Base-by-base conservation (phyloP, 2,329 filamentous ascomycete species). In the Hypoxylon sp. region DNA sequence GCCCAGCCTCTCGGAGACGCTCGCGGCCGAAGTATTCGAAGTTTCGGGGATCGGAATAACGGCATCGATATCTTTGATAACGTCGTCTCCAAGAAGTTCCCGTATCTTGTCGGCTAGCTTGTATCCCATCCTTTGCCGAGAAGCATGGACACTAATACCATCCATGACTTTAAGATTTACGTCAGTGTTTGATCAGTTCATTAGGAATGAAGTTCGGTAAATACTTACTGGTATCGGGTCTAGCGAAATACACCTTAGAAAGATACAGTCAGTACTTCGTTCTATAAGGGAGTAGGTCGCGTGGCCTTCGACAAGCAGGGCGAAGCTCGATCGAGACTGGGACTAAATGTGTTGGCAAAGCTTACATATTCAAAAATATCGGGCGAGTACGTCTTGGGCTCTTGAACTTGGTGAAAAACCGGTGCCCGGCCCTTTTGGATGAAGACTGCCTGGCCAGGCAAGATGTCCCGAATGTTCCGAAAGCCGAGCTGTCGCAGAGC, bases 361-460 rank as follows among this genome's bases (percentile, higher is more conserved):
- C 56, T 45, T 52, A 63, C 89, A 66, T 87, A 91, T 77, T 92
- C 89, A 71, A 92, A 92, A 37, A 69, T 68, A 35, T 93, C 90
- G 1, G 89, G 89, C 10, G 88, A 85, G 69, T 92, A 92, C 24
- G 80, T 79, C 63, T 83, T 81, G 64, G 83, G 82, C 35, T 82
- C 77, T 46, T 85, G 82, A 15, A 92, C 87, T 70, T 92, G 88
- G 55, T 82, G 79, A 76, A 90, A 91, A 49, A 88, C 82, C 2
- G 89, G 89, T 55, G 83, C 81, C 29, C 83, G 79, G 43, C 88
- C 88, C 72, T 91, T 92, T 67, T 86, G 82, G 58, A 92, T 88
- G 69, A 93, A 89, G 42, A 92, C 89, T 0, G 89, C 89, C 74
- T 92, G 84, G 27, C 90, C 89, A 0, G 89, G 89, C 45, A 86